phyloP scores from a whole-genome alignment of 2,329 filamentous ascomycete genomes.

The Neofusicoccum umdonicola region DNA sequence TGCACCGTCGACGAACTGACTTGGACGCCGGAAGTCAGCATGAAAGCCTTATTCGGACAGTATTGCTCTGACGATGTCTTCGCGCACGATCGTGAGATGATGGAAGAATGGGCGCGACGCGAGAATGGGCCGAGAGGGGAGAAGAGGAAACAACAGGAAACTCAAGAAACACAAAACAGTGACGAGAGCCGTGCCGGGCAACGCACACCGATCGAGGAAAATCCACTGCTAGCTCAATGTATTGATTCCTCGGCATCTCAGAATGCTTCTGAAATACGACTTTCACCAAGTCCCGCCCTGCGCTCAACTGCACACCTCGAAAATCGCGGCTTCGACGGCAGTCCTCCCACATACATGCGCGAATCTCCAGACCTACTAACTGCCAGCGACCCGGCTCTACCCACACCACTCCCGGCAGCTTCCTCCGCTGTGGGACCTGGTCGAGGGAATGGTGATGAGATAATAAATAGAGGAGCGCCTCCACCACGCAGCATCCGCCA shows the following conservation, averaged over 20 bases:
- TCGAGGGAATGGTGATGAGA: not conserved
- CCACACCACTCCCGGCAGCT: not conserved
- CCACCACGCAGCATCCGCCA: not conserved
- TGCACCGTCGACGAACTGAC: slow-evolving; percentile 64
- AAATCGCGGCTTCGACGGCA: not conserved
- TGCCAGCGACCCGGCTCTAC: not conserved
- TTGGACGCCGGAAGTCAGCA: slow-evolving; percentile 65
- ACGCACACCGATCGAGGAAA: not conserved
- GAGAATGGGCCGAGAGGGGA: not conserved
- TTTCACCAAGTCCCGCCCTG: too few relatives aligned
- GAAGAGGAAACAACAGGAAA: slow-evolving; percentile 6
- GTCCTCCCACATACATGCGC: too few relatives aligned
- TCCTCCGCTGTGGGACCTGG: not conserved
- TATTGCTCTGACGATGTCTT: slow-evolving; percentile 63
- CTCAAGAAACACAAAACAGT: not conserved
- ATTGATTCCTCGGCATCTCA: not conserved
- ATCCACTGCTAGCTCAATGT: not conserved
- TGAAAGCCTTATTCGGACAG: slow-evolving; percentile 68
- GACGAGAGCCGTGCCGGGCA: not conserved
- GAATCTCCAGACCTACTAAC: not conserved
- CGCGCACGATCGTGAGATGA: slow-evolving; percentile 64
- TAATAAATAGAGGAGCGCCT: not conserved
- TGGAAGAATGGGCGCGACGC: slow-evolving; percentile 21
- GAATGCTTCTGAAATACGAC: too few relatives aligned
- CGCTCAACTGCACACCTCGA: too few relatives aligned